phyloP scores from a whole-genome alignment of 1,139 yeast genomes.

The Candida neerlandica region DNA sequence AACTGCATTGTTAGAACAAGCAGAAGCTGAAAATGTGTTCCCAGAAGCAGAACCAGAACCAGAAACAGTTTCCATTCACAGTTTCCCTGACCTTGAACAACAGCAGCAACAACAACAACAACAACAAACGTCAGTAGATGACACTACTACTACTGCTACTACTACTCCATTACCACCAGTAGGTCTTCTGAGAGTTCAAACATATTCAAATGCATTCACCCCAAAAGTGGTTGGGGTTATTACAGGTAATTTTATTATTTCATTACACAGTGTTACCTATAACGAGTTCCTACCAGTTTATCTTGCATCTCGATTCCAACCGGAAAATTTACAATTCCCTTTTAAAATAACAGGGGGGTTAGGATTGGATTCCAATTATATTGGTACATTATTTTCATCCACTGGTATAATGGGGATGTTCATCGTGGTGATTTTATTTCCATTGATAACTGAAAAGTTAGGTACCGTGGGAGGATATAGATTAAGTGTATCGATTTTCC shows the following conservation, averaged over 20 bases:
- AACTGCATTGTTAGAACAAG: constrained; percentile 6
- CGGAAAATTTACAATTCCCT: constrained; percentile 41
- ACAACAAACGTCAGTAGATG: constrained; percentile 23
- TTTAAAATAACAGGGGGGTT: constrained; percentile 32
- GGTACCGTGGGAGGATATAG: constrained; percentile 47
- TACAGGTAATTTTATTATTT: constrained; percentile 17
- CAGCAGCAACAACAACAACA: constrained; percentile 12
- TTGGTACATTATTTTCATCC: constrained; percentile 56
- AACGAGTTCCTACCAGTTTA: constrained; percentile 63
- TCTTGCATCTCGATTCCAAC: constrained; percentile 48
- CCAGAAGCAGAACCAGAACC: constrained; percentile 7
- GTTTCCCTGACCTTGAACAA: constrained; percentile 17
- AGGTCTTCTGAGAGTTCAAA: not conserved
- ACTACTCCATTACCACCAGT: constrained; percentile 18
- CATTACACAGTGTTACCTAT: constrained; percentile 50
- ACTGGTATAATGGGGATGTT: constrained; percentile 61
- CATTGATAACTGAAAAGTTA: constrained; percentile 52
- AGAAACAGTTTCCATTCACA: constrained; percentile 14
- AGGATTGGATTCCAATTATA: constrained; percentile 42
- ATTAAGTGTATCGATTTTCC: constrained; percentile 35
- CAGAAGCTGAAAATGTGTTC: constrained; percentile 4
- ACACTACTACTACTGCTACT: too few species aligned
- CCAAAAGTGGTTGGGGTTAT: constrained; percentile 23
- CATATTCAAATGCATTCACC: constrained; percentile 22
- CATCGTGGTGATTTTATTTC: constrained; percentile 53